A percentile compares a stretch with the other conserved stretches of the same genome.
phyloP scores from a whole-genome alignment of 164 flowering plant genomes.

The Magnolia officinalis region DNA sequence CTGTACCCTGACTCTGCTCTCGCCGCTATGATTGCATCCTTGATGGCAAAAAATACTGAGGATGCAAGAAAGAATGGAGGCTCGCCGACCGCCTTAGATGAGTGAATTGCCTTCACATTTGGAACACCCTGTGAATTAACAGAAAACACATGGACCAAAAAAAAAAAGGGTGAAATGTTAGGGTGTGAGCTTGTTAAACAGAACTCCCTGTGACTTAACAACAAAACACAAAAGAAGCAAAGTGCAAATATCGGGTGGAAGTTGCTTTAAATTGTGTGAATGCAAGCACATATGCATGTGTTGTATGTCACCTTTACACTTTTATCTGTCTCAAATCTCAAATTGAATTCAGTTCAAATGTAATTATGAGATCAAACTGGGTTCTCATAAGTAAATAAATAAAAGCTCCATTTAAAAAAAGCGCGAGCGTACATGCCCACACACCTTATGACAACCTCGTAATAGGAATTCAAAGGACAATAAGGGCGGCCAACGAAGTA shows the following conservation, averaged over 20 bases:
- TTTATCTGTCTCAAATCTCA: too few species aligned
- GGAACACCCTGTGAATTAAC: slow-evolving; percentile 53
- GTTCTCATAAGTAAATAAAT: too few species aligned
- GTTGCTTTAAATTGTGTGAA: background rate
- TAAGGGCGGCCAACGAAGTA: background rate
- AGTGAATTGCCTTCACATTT: slow-evolving; percentile 80
- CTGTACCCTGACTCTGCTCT: slow-evolving; percentile 62
- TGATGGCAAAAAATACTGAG: slow-evolving; percentile 85
- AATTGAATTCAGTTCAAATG: too few species aligned
- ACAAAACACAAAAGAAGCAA: too few species aligned
- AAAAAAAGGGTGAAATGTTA: background rate
- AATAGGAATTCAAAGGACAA: background rate
- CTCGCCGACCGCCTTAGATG: slow-evolving; percentile 97
- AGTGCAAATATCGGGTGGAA: background rate
- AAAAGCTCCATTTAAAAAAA: too few species aligned
- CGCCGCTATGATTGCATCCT: slow-evolving; percentile 85
- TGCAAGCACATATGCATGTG: background rate
- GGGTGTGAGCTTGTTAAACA: background rate
- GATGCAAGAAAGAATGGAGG: slow-evolving; percentile 97
- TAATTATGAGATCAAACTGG: too few species aligned
- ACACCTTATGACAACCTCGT: too few species aligned
- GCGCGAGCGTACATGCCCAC: too few species aligned
- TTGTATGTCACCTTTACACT: too few species aligned
- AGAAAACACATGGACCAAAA: background rate
- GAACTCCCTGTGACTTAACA: too few species aligned